A percentile compares a stretch with the other conserved stretches of the same genome.
Conservation (phyloP, 106 monocot species). For the Dioscorea alata region DNA sequence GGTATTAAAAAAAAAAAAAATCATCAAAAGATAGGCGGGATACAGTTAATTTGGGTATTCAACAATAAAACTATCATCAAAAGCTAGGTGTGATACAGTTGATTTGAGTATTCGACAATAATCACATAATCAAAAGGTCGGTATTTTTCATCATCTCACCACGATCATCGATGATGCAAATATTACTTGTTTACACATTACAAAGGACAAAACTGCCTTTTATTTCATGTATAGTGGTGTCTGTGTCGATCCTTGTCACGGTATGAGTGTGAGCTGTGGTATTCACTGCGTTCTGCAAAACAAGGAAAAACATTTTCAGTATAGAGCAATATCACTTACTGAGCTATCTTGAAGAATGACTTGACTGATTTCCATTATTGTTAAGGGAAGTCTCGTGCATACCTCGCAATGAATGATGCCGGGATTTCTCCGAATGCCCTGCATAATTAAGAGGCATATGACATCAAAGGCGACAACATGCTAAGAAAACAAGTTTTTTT, state of each 20-base stretch:
- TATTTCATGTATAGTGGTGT: slow-evolving; percentile 20
- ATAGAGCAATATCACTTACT: background rate
- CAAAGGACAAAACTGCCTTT: no score
- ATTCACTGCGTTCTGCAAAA: slow-evolving; percentile 44
- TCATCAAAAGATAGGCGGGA: no score
- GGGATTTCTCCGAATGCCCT: slow-evolving; percentile 54
- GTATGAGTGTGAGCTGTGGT: slow-evolving; percentile 43
- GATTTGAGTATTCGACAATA: no score
- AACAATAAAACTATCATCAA: no score
- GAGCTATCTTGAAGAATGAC: background rate
- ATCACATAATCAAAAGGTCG: no score
- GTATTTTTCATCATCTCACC: no score
- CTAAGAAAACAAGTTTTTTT: background rate
- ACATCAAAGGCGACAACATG: background rate
- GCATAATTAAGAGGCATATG: slow-evolving; percentile 5
- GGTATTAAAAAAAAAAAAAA: no score
- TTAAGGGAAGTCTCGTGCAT: background rate
- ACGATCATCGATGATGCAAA: no score
- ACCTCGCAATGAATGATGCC: slow-evolving; percentile 68
- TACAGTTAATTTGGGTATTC: no score
- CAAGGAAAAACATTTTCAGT: slow-evolving; percentile 3
- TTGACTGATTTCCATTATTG: no score
- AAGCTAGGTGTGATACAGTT: no score
- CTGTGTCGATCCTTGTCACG: slow-evolving; percentile 57
- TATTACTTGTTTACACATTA: no score